A percentile compares a stretch with the other conserved stretches of the same genome.
Evolutionary conservation across 331 rosid genomes (phyloP).

Genomic region (Acacia pycnantha): DNA sequence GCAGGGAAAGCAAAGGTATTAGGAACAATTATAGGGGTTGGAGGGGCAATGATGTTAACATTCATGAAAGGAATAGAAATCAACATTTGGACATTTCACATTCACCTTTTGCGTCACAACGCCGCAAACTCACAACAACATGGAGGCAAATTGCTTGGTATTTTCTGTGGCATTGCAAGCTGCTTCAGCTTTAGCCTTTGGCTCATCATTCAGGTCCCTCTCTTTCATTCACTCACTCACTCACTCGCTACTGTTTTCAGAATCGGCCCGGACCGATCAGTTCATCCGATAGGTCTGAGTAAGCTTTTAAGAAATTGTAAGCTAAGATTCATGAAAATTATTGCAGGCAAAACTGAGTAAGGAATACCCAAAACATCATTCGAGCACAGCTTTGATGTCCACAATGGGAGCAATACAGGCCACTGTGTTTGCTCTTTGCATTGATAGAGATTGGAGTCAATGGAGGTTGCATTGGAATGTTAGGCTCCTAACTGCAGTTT

Average conservation of each 20-base stretch:
- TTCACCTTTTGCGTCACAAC: constrained; percentile 37
- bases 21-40: constrained; percentile 69
- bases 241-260: not conserved
- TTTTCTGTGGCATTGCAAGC: constrained; percentile 38
- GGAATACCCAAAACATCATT: constrained; percentile 41
- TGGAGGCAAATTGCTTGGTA: constrained; percentile 26
- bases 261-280: not conserved
- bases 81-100: constrained; percentile 43
- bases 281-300: not conserved
- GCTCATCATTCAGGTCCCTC: constrained; percentile 47
- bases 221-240: not conserved
- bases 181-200: constrained; percentile 44
- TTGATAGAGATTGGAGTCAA: constrained; percentile 47
- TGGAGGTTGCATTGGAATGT: constrained; percentile 56
- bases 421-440: constrained; percentile 38
- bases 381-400: constrained; percentile 55
- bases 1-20: constrained; percentile 66
- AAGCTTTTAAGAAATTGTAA: not conserved
- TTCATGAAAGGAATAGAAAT: constrained; percentile 46
- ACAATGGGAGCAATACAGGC: constrained; percentile 46
- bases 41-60: constrained; percentile 78
- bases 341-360: constrained; percentile 49
- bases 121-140: constrained; percentile 17
- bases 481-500: constrained; percentile 41
- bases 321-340: not conserved